A percentile compares a stretch with the other conserved stretches of the same genome.
Evolutionary conservation across 2,329 filamentous ascomycete genomes (phyloP).

Genomic region (Neonectria hederae): DNA sequence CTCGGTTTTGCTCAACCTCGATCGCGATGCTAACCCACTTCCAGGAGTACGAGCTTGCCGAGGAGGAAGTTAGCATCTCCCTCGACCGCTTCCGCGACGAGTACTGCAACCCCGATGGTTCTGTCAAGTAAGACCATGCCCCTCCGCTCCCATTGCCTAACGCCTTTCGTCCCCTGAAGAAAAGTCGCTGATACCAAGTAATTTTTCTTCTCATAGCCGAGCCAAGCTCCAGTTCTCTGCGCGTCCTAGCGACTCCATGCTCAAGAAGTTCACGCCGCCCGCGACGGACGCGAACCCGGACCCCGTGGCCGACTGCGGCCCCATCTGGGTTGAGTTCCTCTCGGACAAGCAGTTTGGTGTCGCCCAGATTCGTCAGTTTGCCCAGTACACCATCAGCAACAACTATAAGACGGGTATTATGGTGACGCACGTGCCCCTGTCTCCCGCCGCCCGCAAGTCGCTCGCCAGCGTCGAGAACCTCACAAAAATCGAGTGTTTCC

Average conservation of each 20-base stretch:
- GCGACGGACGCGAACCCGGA: slow-evolving; percentile 74
- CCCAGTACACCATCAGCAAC: slow-evolving; percentile 80
- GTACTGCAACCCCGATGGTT: slow-evolving; percentile 78
- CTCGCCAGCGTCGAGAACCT: slow-evolving; percentile 79
- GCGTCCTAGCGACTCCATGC: slow-evolving; percentile 84
- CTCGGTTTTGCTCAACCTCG: neutral
- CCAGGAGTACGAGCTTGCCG: slow-evolving; percentile 91
- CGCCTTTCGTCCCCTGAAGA: neutral
- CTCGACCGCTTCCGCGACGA: slow-evolving; percentile 81
- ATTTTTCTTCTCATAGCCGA: slow-evolving; percentile 65
- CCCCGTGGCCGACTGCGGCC: slow-evolving; percentile 79
- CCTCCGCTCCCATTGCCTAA: neutral
- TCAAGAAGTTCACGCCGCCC: slow-evolving; percentile 81
- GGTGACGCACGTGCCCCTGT: slow-evolving; percentile 83
- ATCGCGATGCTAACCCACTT: slow-evolving; percentile 22
- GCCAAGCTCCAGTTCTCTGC: slow-evolving; percentile 88
- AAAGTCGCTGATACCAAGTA: slow-evolving; percentile 7
- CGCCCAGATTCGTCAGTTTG: slow-evolving; percentile 91
- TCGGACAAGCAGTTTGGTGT: slow-evolving; percentile 83
- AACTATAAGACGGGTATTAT: slow-evolving; percentile 92
- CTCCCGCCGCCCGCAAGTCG: slow-evolving; percentile 86
- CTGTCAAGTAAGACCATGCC: slow-evolving; percentile 71
- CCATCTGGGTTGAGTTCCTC: slow-evolving; percentile 94
- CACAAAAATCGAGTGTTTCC: slow-evolving; percentile 91
- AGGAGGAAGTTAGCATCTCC: slow-evolving; percentile 87